Evolutionary conservation across 495 filamentous ascomycete species (phyloP).

Genomic region (Pseudotulostoma volvatum): DNA sequence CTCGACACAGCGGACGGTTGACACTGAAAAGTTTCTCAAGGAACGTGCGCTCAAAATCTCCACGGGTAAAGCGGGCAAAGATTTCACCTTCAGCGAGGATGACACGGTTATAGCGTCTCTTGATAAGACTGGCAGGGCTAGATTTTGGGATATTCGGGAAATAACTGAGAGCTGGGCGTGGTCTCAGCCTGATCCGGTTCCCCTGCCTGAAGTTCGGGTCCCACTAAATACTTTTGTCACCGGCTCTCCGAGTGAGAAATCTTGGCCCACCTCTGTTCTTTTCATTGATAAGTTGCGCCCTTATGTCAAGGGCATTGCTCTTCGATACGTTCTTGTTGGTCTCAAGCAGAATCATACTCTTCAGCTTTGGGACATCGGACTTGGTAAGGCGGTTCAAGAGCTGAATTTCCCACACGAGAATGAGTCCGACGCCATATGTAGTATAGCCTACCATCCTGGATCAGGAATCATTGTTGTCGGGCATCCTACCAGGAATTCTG

Average conservation of each 20-base stretch:
- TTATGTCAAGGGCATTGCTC: conserved; percentile 67
- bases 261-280: conserved; percentile 88
- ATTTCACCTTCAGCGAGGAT: conserved; percentile 93
- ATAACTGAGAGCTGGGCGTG: conserved; percentile 43
- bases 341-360: conserved; percentile 98
- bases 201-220: conserved; percentile 53
- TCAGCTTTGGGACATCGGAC: conserved; percentile 95
- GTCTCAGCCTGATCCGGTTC: conserved; percentile 34
- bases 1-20: conserved; percentile 50
- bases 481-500: conserved; percentile 89
- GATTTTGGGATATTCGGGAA: conserved; percentile 90
- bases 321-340: conserved; percentile 89
- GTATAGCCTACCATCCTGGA: conserved; percentile 76
- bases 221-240: conserved; percentile 66
- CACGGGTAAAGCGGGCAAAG: conserved; percentile 94
- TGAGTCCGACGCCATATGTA: conserved; percentile 93
- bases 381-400: conserved; percentile 90
- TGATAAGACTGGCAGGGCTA: conserved; percentile 85
- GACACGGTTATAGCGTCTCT: conserved; percentile 87
- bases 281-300: conserved; percentile 90
- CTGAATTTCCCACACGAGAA: conserved; percentile 91
- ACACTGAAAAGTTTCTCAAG: conserved; percentile 70
- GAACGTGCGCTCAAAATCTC: conserved; percentile 80
- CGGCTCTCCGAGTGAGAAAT: conserved; percentile 64
- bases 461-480: conserved; percentile 88